A percentile compares a stretch with the other conserved stretches of the same genome.
Conservation (phyloP, 257 asterid species). For the Mitragyna speciosa region DNA sequence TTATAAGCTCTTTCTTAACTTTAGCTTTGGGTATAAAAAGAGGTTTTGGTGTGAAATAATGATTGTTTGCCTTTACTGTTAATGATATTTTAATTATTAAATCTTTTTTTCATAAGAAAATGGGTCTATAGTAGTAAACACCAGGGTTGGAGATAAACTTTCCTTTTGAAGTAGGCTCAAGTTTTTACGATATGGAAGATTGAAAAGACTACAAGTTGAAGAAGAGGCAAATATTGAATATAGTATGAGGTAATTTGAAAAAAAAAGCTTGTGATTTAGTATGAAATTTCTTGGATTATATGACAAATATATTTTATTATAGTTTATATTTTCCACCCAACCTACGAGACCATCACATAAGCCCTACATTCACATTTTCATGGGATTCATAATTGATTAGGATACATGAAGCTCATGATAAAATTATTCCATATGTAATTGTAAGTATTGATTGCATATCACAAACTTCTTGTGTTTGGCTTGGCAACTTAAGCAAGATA, state of each 20-base stretch:
- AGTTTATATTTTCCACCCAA: too few species aligned
- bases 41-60: background rate
- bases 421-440: too few species aligned
- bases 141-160: constrained; percentile 70
- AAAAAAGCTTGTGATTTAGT: background rate
- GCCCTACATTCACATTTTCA: too few species aligned
- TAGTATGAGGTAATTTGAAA: background rate
- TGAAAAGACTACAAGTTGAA: constrained; percentile 39
- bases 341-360: too few species aligned
- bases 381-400: too few species aligned
- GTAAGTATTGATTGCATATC: too few species aligned
- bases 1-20: background rate
- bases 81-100: background rate
- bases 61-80: background rate
- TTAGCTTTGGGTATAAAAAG: background rate
- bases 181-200: constrained; percentile 64
- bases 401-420: too few species aligned
- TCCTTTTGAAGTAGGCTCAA: constrained; percentile 62
- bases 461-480: too few species aligned
- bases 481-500: too few species aligned
- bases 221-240: background rate
- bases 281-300: background rate
- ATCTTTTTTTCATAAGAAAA: constrained; percentile 43
- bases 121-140: constrained; percentile 70
- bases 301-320: too few species aligned